phyloP scores from a whole-genome alignment of 345 rosid species.

The Eucalyptus dawsonii region DNA sequence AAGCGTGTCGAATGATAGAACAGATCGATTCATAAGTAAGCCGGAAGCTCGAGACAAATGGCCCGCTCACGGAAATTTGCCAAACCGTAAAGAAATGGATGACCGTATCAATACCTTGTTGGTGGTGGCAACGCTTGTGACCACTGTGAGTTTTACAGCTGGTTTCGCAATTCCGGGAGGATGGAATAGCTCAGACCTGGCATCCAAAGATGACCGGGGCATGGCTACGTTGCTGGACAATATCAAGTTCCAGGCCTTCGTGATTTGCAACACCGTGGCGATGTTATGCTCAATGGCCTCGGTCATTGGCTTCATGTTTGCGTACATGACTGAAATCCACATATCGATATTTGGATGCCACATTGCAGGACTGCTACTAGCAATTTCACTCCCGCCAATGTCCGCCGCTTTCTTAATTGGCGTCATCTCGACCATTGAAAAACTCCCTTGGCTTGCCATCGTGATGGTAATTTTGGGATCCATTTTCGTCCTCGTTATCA shows the following conservation, averaged over 20 bases:
- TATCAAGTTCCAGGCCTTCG: not conserved
- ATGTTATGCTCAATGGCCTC: not conserved
- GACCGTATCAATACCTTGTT: rapidly evolving
- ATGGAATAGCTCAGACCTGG: not conserved
- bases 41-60: not conserved
- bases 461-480: not conserved
- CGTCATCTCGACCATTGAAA: not conserved
- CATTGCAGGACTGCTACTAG: rapidly evolving
- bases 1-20: rapidly evolving
- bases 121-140: not conserved
- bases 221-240: too few relatives aligned
- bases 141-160: not conserved
- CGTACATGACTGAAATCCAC: rapidly evolving
- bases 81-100: rapidly evolving
- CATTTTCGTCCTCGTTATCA: not conserved
- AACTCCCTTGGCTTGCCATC: not conserved
- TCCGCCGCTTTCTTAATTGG: not conserved
- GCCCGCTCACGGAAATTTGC: not conserved
- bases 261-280: not conserved
- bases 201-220: too few relatives aligned
- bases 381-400: not conserved
- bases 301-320: not conserved
- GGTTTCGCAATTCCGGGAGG: not conserved
- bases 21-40: rapidly evolving
- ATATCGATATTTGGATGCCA: not conserved